Conservation (phyloP, 306 rosid species). For the Gastrolobium bilobum region DNA sequence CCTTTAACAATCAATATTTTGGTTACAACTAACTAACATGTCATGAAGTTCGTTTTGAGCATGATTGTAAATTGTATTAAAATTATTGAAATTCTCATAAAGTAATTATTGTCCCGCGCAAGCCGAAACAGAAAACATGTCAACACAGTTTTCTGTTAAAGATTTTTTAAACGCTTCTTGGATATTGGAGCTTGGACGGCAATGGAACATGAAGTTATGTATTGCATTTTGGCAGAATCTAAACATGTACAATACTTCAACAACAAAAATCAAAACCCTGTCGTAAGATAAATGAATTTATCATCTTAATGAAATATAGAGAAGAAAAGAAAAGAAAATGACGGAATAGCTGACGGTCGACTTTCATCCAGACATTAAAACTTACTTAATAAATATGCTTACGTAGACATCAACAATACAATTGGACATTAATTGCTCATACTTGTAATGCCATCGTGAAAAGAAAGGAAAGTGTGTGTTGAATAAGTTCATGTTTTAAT, state of each 20-base stretch:
- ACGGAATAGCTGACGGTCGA: constrained; percentile 33
- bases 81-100: constrained; percentile 2
- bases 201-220: constrained; percentile 19
- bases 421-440: constrained; percentile 50
- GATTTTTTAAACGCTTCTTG: constrained; percentile 26
- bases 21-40: constrained; percentile 34
- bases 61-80: background rate
- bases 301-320: background rate
- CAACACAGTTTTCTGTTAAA: constrained; percentile 47
- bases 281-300: background rate
- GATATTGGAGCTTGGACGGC: constrained; percentile 54
- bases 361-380: constrained; percentile 53
- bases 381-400: constrained; percentile 52
- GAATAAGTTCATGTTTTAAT: background rate
- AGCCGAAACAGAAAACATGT: constrained; percentile 33
- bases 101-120: background rate
- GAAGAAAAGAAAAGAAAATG: background rate
- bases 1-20: constrained; percentile 24
- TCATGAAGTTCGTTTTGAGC: constrained; percentile 26
- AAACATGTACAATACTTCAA: background rate
- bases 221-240: constrained; percentile 32
- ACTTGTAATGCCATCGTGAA: constrained; percentile 45
- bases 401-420: constrained; percentile 53
- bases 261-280: background rate
- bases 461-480: constrained; percentile 30